Conservation (phyloP, 257 asterid genomes). For the Solanum rostratum region DNA sequence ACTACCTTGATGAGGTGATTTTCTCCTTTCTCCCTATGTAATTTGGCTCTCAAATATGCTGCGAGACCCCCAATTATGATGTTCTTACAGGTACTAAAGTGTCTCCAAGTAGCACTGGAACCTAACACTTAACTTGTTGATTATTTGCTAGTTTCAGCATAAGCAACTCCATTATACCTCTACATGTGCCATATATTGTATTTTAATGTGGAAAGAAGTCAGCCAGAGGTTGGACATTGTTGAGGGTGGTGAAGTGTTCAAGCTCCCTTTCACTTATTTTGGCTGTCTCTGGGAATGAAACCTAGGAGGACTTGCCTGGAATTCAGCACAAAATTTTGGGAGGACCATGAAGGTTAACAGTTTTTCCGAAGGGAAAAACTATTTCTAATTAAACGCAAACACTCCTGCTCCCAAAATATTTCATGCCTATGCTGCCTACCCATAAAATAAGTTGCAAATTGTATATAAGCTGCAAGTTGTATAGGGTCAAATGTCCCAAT, state of each 20-base stretch:
- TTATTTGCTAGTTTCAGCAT: not conserved
- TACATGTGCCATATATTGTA: not conserved
- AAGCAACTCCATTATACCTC: not conserved
- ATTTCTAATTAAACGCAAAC: not conserved
- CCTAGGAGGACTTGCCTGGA: not conserved
- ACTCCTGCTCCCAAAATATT: not conserved
- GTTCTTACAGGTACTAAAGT: not conserved
- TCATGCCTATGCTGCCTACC: not conserved
- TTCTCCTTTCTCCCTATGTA: not conserved
- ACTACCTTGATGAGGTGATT: conserved; percentile 94
- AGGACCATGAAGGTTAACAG: not conserved
- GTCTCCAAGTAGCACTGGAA: not conserved
- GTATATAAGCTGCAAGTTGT: not conserved
- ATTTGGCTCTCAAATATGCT: not conserved
- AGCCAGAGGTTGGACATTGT: not conserved
- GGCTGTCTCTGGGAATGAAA: not conserved
- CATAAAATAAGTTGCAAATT: not conserved
- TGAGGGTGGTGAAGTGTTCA: not conserved
- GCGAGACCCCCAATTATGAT: not conserved
- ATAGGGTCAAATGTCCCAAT: not conserved
- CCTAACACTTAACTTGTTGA: not conserved
- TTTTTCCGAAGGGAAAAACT: not conserved
- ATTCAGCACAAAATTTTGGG: not conserved
- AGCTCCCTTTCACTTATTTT: not conserved
- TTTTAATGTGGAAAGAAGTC: not conserved